These are phyloP conservation scores for Neocallimastix lanati DNA, from an alignment of 192 early-diverging fungal species.

Conservation along the genomic window DNA sequence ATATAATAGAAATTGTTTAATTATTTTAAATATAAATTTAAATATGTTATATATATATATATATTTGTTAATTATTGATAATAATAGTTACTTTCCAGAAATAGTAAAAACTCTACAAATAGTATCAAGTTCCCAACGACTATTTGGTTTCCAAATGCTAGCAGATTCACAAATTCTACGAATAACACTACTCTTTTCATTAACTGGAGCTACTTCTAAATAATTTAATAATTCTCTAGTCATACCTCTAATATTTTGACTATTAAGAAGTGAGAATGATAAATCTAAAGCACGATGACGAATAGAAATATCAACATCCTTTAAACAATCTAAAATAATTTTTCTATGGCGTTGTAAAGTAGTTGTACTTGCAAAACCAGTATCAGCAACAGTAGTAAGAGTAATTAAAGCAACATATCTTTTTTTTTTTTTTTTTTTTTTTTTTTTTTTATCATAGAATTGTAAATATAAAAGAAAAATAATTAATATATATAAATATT, in stretches of 20 bases:
- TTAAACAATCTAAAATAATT: slow-evolving; percentile 87
- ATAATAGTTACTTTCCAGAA: slow-evolving; percentile 30
- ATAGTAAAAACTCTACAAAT: slow-evolving; percentile 66
- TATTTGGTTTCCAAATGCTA: slow-evolving; percentile 81
- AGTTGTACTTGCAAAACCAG: slow-evolving; percentile 18
- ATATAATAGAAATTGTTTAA: no score
- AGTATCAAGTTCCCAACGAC: slow-evolving; percentile 94
- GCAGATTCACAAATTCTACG: slow-evolving; percentile 80
- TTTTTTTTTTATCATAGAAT: no score
- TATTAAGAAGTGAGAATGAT: slow-evolving; percentile 87
- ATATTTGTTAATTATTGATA: no score
- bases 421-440: no score
- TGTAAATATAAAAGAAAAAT: no score
- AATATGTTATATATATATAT: no score
- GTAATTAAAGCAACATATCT: slow-evolving; percentile 97
- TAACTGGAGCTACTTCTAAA: slow-evolving; percentile 75
- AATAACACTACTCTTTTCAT: slow-evolving; percentile 81
- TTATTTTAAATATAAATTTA: no score
- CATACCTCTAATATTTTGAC: slow-evolving; percentile 76
- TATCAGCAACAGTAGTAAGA: slow-evolving; percentile 78
- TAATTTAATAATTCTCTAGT: slow-evolving; percentile 84
- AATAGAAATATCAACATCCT: slow-evolving; percentile 90
- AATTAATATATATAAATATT: no score
- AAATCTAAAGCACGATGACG: slow-evolving; percentile 88
- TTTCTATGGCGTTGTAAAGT: slow-evolving; percentile 93